These are phyloP conservation scores for Ganoderma meredithae DNA, from an alignment of 1,284 basidiomycete species.

Conservation along the genomic window DNA sequence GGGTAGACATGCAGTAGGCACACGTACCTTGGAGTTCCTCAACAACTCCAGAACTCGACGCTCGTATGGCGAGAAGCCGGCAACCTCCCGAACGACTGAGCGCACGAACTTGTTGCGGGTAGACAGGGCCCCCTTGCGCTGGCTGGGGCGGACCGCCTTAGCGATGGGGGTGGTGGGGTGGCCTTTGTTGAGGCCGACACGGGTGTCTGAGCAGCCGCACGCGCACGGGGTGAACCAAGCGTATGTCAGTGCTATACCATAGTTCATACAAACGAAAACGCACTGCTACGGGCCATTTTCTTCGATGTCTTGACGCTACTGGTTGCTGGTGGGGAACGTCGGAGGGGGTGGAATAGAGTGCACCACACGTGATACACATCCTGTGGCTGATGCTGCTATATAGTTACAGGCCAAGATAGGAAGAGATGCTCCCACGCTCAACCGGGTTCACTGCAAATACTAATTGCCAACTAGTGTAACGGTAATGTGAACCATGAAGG, in stretches of 20 bases:
- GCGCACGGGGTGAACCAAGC: neutral
- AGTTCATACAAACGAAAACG: conserved; percentile 33
- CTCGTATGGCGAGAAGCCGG: conserved; percentile 99
- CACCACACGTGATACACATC: conserved; percentile 37
- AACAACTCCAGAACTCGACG: conserved; percentile 98
- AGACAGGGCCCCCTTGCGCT: conserved; percentile 92
- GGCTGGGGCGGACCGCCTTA: conserved; percentile 82
- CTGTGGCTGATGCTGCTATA: conserved; percentile 52
- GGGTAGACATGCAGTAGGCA: neutral
- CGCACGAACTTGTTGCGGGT: conserved; percentile 92
- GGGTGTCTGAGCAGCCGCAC: conserved; percentile 70
- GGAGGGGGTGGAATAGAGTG: conserved; percentile 27
- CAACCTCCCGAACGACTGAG: conserved; percentile 92
- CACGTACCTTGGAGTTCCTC: conserved; percentile 95
- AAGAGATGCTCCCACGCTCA: neutral
- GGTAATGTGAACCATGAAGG: neutral
- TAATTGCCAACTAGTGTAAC: neutral
- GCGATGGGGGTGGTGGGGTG: conserved; percentile 91
- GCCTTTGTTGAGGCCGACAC: conserved; percentile 92
- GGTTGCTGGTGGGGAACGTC: conserved; percentile 41
- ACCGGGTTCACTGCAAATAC: neutral
- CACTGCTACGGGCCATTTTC: conserved; percentile 79
- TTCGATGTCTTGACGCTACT: conserved; percentile 64
- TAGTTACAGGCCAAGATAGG: conserved; percentile 42
- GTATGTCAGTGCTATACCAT: conserved; percentile 17